Base-by-base conservation (phyloP, 345 rosid species). In the Limnanthes douglasii region DNA sequence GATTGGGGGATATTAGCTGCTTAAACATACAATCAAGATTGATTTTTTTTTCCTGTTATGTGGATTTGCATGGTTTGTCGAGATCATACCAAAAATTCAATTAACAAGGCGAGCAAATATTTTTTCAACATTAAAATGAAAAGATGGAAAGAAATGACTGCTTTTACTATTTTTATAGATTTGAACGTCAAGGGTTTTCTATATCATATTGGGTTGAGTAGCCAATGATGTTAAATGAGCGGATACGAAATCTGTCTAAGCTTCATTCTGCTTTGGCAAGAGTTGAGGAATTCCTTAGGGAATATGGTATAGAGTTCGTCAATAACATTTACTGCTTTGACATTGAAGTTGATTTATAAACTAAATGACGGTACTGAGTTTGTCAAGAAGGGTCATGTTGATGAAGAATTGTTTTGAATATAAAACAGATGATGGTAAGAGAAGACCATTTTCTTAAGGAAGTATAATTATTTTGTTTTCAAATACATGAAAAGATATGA, bases 291-390 rank as follows among this genome's bases (percentile, higher is more conserved):
- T n/a, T n/a, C n/a, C n/a, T n/a, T n/a, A n/a, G n/a, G n/a, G n/a
- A n/a, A n/a, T n/a, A n/a, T n/a, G n/a, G n/a, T n/a, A n/a, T n/a
- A n/a, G n/a, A n/a, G n/a, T n/a, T n/a, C n/a, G n/a, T n/a, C n/a
- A n/a, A n/a, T n/a, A n/a, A n/a, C n/a, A n/a, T n/a, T n/a, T n/a
- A n/a, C n/a, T n/a, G n/a, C n/a, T 30, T 23, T 66, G 38, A 30
- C 80, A 92, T 96, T 92, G 51, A 85, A 75, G 60, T 49, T 92
- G 60, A 58, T 73, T 32, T 96, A 94, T 27, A 92, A 75, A 55
- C 56, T 85, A 55, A 55, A 66, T 56, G 76, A 85, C 63, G 96
- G 93, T 31, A 75, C 90, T 2, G 49, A 75, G 4, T 92, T 85
- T 29, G 1, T 70, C 46, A 85, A 73, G 68, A 78, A 78, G 45